Evolutionary conservation across 805 yeast species (phyloP).

Genomic region (Schwanniomyces pseudopolymorphus): DNA sequence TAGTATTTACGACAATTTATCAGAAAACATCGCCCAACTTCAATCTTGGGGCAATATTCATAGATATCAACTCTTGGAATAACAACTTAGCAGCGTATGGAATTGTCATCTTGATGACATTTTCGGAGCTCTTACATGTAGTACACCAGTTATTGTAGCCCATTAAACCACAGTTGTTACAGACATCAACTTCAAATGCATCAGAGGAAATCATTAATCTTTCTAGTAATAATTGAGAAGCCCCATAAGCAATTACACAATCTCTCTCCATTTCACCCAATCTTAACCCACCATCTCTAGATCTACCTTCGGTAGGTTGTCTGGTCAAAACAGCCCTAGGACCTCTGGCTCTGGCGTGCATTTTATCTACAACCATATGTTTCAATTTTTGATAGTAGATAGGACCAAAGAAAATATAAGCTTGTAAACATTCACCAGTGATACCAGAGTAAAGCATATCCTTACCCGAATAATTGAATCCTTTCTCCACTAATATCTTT

Average conservation of each 20-base stretch:
- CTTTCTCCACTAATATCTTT: constrained; percentile 81
- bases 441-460: constrained; percentile 97
- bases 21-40: constrained; percentile 83
- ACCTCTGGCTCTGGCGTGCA: constrained; percentile 99
- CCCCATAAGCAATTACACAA: constrained; percentile 99
- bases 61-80: constrained; percentile 96
- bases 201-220: constrained; percentile 96
- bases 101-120: constrained; percentile 88
- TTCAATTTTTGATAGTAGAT: constrained; percentile 96
- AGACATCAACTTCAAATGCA: constrained; percentile 95
- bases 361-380: constrained; percentile 98
- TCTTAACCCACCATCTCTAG: constrained; percentile 98
- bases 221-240: constrained; percentile 89
- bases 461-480: constrained; percentile 93
- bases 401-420: constrained; percentile 97
- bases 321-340: constrained; percentile 97
- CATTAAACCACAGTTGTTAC: constrained; percentile 93
- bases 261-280: constrained; percentile 99
- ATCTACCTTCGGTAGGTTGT: constrained; percentile 98
- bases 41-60: constrained; percentile 97
- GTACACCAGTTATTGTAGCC: constrained; percentile 98
- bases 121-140: constrained; percentile 86
- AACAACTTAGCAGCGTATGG: constrained; percentile 98
- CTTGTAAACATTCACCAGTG: constrained; percentile 96
- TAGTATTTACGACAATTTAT: too few relatives aligned